Base-by-base conservation (phyloP, 2,329 filamentous ascomycete species). In the Macrophomina pseudophaseolina region DNA sequence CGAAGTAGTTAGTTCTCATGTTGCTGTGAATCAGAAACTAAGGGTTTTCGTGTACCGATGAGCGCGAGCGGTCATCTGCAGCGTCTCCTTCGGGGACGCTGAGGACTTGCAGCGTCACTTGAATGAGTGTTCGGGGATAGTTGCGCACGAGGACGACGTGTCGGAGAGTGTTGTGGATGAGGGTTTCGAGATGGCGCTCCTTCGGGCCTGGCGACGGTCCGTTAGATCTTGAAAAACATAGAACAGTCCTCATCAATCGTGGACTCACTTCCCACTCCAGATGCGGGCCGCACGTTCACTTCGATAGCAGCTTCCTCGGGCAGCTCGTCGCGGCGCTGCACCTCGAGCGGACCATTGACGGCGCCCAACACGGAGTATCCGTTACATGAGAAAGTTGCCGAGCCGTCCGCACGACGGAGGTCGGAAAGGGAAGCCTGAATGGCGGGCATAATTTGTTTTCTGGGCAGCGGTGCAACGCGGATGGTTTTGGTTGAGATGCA, bases 271-370 rank as follows among this genome's bases (percentile, higher is more conserved):
- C 91, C 93, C 53, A 95, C 89, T 16, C 94, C 94, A 70, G 90
- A 89, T 42, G 91, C 90, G 58, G 94, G 94, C 77, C 95, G 88
- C 70, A 99, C 87, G 76, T 94, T 89, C 67, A 99, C 92, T 79
- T 98, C 95, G 70, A 99, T 84, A 59, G 90, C 88, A 33, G 94
- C 93, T 81, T 97, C 93, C 79, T 97, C 94, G 7, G 95, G 91
- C 71, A 95, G 88, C 78, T 98, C 93, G 76, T 99, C 94, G 73
- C 92, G 88, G 73, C 94, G 88, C 72, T 89, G 88, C 16, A 94
- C 92, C 81, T 99, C 95, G 71, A 98, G 88, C 16, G 95, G 95
- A 0, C 94, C 95, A 79, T 97, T 98, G 71, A 97, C 93, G 14
- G 92, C 90, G 66, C 91, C 91, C 64, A 96, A 87, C 70, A 98